Conservation (phyloP, 148 eudicot genomes). For the Selenicereus undatus region DNA sequence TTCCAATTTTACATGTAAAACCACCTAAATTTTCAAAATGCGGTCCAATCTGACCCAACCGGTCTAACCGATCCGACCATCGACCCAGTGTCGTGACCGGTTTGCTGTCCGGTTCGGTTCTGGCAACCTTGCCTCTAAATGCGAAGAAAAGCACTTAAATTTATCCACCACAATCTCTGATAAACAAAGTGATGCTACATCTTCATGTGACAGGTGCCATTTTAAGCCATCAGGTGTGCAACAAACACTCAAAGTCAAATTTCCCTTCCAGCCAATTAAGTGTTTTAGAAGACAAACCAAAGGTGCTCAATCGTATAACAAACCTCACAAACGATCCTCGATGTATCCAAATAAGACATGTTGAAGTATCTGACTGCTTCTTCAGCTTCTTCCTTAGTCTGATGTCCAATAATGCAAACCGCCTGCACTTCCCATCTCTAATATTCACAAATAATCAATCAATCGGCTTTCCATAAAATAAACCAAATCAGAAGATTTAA, state of each 20-base stretch:
- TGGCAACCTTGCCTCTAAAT: not conserved
- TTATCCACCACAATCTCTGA: not conserved
- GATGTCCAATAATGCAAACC: constrained; percentile 83
- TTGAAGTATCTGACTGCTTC: constrained; percentile 77
- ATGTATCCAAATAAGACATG: constrained; percentile 65
- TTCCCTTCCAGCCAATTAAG: not conserved
- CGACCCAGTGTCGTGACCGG: too few relatives aligned
- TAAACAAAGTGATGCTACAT: not conserved
- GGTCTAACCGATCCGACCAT: too few relatives aligned
- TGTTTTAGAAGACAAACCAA: not conserved
- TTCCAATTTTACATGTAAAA: too few relatives aligned
- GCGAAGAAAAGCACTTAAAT: not conserved
- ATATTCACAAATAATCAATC: not conserved
- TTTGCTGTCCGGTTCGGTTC: too few relatives aligned
- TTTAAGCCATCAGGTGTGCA: not conserved
- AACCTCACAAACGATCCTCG: constrained; percentile 78
- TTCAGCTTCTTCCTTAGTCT: constrained; percentile 70
- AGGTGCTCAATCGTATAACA: constrained; percentile 13
- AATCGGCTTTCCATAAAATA: constrained; percentile 2
- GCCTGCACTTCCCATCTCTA: constrained; percentile 91
- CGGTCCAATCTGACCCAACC: too few relatives aligned
- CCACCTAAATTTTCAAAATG: too few relatives aligned
- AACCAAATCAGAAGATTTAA: not conserved
- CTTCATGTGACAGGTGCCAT: not conserved
- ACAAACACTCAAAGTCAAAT: not conserved